Evolutionary conservation across 306 rosid genomes (phyloP), one percentile per base, ranked within the genome.

Genomic region (Trichosanthes cucumerina): DNA sequence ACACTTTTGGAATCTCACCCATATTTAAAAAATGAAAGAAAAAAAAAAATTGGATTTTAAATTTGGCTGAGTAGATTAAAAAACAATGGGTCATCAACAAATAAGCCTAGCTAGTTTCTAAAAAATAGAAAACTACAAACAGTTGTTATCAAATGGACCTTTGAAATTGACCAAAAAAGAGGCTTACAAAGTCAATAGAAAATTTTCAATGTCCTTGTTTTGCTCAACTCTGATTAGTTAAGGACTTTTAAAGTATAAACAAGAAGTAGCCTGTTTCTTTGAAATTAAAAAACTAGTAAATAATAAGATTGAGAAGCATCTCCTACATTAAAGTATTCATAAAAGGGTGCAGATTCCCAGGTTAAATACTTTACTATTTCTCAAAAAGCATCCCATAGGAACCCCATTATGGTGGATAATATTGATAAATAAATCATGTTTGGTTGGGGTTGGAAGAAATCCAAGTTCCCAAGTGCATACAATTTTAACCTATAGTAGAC

Each of bases 141-240:
- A 34, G 5, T 50, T 34, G 50, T 39, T 69, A 9, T 9, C 53
- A 82, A 74, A 72, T 47, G 78, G 76, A 4, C 60, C 72, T 65
- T 65, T 65, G 78, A 82, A 81, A 77, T 46, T 77, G 60, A 78
- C 79, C 46, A 21, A 47, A 80, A 18, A 46, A 52, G 72, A 59
- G 87, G 34, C 75, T 43, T 82, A 78, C 65, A 54, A 50, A 69
- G 34, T 15, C 41, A 76, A 41, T 41, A 41, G 44, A 70, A 70
- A 82, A 86, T 83, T 58, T 83, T 71, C 43, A 86, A 78, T 77
- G 68, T 75, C 90, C 89, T 87, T 75, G 88, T 82, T 87, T 89
- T 79, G 77, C 89, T 81, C 83, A 71, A 84, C 82, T 82, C 88
- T 65, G 82, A 81, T 47, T 39, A 75, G 75, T 59, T 62, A 83